phyloP scores from a whole-genome alignment of 2,329 filamentous ascomycete species.

The Chaetomiaceae sp. region DNA sequence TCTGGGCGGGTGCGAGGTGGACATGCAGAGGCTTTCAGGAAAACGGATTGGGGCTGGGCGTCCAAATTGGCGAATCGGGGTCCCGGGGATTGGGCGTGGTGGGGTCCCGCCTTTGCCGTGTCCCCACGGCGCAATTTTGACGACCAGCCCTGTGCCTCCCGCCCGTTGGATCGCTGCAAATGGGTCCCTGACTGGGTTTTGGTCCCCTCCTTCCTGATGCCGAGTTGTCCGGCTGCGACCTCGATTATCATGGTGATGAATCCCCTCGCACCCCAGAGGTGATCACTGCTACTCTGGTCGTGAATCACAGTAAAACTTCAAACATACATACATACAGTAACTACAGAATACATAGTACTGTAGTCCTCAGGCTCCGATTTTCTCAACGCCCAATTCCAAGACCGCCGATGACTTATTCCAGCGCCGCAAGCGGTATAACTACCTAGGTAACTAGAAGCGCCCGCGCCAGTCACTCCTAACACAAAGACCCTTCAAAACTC shows the following conservation, averaged over 20 bases:
- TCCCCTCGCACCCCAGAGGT: background rate
- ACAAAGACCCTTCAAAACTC: too few species aligned
- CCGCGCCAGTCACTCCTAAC: too few species aligned
- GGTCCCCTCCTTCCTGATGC: slow-evolving; percentile 3
- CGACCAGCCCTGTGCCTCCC: slow-evolving; percentile 9
- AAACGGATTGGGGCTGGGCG: slow-evolving; percentile 1
- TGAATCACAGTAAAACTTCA: background rate
- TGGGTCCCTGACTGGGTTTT: background rate
- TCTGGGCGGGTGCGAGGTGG: background rate
- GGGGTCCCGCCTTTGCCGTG: slow-evolving; percentile 1
- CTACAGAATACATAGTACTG: too few species aligned
- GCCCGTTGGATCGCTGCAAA: background rate
- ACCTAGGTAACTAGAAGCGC: too few species aligned
- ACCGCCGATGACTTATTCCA: too few species aligned
- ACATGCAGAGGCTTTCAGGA: slow-evolving; percentile 8
- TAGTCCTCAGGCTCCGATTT: too few species aligned
- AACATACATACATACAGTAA: too few species aligned
- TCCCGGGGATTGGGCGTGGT: slow-evolving; percentile 1
- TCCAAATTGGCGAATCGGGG: slow-evolving; percentile 14
- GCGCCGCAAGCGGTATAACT: too few species aligned
- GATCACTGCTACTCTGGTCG: background rate
- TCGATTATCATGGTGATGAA: background rate
- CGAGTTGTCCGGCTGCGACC: slow-evolving; percentile 13
- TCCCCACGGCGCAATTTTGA: slow-evolving; percentile 10
- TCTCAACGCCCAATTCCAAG: too few species aligned